Conservation (phyloP, 202 grass and related monocot genomes). For the Cymbopogon flexuosus region DNA sequence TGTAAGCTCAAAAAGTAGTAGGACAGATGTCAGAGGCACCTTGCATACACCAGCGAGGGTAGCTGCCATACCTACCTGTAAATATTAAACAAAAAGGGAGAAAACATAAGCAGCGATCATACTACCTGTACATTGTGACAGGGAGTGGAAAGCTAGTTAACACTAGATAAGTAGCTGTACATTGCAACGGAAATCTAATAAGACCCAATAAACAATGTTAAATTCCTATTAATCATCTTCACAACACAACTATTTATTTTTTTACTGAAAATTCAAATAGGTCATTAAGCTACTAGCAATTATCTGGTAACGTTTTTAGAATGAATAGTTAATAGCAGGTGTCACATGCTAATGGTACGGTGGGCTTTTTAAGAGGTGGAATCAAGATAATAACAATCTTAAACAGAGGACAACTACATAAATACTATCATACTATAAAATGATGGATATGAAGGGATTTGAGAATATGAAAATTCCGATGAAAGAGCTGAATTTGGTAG, state of each 20-base stretch:
- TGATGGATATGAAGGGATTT: neutral
- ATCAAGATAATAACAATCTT: neutral
- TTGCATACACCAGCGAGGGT: constrained; percentile 91
- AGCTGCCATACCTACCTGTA: constrained; percentile 92
- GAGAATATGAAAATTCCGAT: neutral
- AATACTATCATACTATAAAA: neutral
- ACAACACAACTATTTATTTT: neutral
- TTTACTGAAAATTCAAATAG: neutral
- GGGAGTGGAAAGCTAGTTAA: constrained; percentile 12
- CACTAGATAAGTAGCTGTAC: neutral
- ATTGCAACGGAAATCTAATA: neutral
- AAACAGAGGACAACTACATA: neutral
- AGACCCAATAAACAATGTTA: neutral
- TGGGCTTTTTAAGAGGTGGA: neutral
- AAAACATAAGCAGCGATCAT: neutral
- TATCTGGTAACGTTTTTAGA: neutral
- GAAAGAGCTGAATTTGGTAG: neutral
- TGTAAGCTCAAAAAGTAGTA: constrained; percentile 94
- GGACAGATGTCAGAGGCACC: constrained; percentile 84
- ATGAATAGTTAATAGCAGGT: neutral
- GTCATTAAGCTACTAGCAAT: neutral
- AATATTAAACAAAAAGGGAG: constrained; percentile 32
- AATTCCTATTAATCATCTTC: neutral
- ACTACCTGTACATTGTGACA: constrained; percentile 12
- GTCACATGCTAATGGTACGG: neutral